Base-by-base conservation (phyloP, 2,329 filamentous ascomycete species). In the Alternaria panax region DNA sequence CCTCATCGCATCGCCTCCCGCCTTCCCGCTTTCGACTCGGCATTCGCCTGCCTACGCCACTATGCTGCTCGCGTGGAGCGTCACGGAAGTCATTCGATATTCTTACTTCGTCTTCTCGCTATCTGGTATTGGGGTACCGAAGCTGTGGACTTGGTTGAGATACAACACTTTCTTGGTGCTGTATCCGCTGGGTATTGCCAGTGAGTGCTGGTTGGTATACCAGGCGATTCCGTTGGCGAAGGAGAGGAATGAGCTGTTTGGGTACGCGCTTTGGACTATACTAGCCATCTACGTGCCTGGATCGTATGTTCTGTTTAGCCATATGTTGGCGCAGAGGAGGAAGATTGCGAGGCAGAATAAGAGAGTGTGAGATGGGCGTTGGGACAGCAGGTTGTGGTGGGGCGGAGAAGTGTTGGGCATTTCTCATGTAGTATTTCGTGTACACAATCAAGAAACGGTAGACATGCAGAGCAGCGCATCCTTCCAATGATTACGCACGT, bases 11-110 rank as follows among this genome's bases (percentile, higher is more conserved):
- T 85, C 88, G 74, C 83, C 85, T 18, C 25, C 14, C 5, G 57
- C 57, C 40, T 97, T 94, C 81, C 91, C 91, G 9, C 80, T 83
- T 56, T 85, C 90, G 53, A 87, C 88, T 2, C 70, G 75, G 60
- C 72, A 80, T 51, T 86, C 83, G 63, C 80, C 85, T 20, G 86
- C 85, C 56, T 96, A 93, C 83, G 83, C 87, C 66, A 86, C 85
- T 70, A 92, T 96, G 92, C 85, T 98, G 59, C 73, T 90, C 56
- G 93, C 95, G 30, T 98, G 95, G 94, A 90, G 88, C 65, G 79
- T 92, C 59, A 97, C 95, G 61, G 95, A 99, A 81, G 91, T 97
- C 53, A 90, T 97, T 71, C 90, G 95, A 54, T 99, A 99, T 85
- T 86, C 87, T 47, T 99, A 92, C 84, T 98, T 98, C 77, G 90